phyloP scores from a whole-genome alignment of 495 filamentous ascomycete genomes.

The Coniosporium apollinis region DNA sequence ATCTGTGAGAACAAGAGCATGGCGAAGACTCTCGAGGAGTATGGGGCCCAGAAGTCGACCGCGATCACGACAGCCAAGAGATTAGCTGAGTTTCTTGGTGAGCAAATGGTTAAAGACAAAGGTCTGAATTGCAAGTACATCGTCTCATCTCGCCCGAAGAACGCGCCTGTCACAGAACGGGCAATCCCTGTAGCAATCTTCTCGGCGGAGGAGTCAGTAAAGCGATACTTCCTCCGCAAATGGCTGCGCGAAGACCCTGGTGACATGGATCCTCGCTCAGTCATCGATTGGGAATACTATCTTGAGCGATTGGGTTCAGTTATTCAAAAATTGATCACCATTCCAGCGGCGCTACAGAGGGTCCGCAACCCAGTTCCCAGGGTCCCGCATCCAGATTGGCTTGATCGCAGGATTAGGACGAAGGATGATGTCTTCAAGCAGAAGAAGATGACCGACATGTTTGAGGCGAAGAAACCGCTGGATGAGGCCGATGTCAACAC shows the following conservation, averaged over 20 bases:
- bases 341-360: constrained; percentile 91
- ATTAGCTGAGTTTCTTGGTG: constrained; percentile 86
- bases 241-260: constrained; percentile 90
- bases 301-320: constrained; percentile 86
- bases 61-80: constrained; percentile 97
- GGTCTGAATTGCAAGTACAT: constrained; percentile 99
- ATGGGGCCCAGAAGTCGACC: constrained; percentile 87
- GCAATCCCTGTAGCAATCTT: constrained; percentile 95
- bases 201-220: constrained; percentile 74
- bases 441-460: constrained; percentile 94
- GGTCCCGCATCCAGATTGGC: constrained; percentile 89
- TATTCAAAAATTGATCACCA: constrained; percentile 96
- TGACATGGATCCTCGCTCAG: constrained; percentile 73
- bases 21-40: constrained; percentile 90
- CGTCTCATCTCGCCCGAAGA: constrained; percentile 72
- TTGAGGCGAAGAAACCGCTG: constrained; percentile 52
- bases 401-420: constrained; percentile 78
- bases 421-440: constrained; percentile 97
- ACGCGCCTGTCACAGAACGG: constrained; percentile 84
- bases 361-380: constrained; percentile 85
- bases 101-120: constrained; percentile 98
- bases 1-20: constrained; percentile 98
- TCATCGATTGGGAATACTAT: constrained; percentile 97
- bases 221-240: constrained; percentile 77
- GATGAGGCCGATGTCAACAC: constrained; percentile 57